Base-by-base conservation (phyloP, 1,139 yeast species). In the Suhomyces maxii region DNA sequence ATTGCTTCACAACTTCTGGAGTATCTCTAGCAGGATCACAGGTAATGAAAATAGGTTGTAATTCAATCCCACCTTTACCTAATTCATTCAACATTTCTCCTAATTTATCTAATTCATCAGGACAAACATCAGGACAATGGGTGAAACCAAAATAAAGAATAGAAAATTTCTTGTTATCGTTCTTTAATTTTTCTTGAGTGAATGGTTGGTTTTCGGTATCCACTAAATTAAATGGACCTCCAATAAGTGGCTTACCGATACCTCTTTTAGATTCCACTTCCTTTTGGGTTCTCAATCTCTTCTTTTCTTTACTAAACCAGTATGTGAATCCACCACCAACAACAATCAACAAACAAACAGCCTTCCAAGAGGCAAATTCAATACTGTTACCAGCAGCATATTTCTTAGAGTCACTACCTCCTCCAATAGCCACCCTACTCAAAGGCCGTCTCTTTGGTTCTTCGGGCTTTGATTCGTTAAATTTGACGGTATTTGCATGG, bases 51-150 rank as follows among this genome's bases (percentile, higher is more conserved):
- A 93, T 69, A 0, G 98, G 96, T 66, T 87, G 95, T 42, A 90
- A 62, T 41, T 82, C 73, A 47, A 84, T 79, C 31, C 75, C 73
- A 44, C 82, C 77, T 53, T 80, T 77, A n/a, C 51, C 50, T 59
- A 88, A 73, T 25, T 75, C 80, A 44, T 83, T 80, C 54, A 93
- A 69, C 80, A 95, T 88, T 32, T 81, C 77, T 2, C 96, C 89
- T 64, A 93, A 76, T 61, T 91, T 89, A 63, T 93, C 99, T 53
- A 93, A 78, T 66, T 93, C 99, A 63, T 93, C 98, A 8, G 99
- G 99, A 67, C 99, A 93, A 44, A 93, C 90, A 67, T 93, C 99
- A 7, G 99, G 99, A 69, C 99, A 93, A 68, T 90, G 91, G 6
- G 96, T 87, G 71, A 93, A 93, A 0, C 99, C 99, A 68, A 93